Conservation (phyloP, 2,329 filamentous ascomycete genomes). For the Colletotrichum magnum region DNA sequence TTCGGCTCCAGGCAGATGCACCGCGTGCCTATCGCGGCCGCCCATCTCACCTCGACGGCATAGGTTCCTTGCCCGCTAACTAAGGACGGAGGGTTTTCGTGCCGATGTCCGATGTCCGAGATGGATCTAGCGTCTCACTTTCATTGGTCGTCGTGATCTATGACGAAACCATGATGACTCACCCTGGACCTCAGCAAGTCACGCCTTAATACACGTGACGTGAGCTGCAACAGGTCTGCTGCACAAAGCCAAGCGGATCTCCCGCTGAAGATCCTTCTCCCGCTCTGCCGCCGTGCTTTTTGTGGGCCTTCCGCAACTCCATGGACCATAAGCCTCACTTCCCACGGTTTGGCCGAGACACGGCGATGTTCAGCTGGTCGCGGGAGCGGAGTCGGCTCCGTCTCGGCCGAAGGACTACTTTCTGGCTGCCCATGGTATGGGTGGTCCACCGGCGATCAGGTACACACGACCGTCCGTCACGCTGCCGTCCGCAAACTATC, state of each 20-base stretch:
- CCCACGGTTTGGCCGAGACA: constrained; percentile 20
- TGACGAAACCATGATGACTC: constrained; percentile 30
- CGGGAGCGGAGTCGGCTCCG: constrained; percentile 14
- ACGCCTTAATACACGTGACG: constrained; percentile 5
- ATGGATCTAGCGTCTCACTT: neutral
- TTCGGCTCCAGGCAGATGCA: constrained; percentile 15
- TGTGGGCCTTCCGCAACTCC: constrained; percentile 18
- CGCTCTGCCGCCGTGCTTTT: constrained; percentile 24
- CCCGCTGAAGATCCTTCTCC: constrained; percentile 15
- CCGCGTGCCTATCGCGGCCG: neutral
- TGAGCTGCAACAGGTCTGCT: neutral
- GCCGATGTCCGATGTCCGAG: constrained; percentile 45
- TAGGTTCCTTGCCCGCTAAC: neutral
- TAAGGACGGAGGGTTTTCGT: constrained; percentile 44
- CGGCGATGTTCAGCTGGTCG: neutral
- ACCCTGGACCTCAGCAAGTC: neutral
- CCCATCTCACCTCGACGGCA: neutral
- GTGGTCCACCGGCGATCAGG: constrained; percentile 2
- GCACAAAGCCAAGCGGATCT: constrained; percentile 3
- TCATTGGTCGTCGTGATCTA: constrained; percentile 13
- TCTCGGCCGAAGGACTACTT: constrained; percentile 10
- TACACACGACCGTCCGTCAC: constrained; percentile 3
- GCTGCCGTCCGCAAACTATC: constrained; percentile 6
- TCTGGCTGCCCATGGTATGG: no score
- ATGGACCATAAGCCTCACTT: neutral